Evolutionary conservation across 306 rosid genomes (phyloP), one percentile per base, ranked within the genome.

Genomic region (Biancaea sappan): DNA sequence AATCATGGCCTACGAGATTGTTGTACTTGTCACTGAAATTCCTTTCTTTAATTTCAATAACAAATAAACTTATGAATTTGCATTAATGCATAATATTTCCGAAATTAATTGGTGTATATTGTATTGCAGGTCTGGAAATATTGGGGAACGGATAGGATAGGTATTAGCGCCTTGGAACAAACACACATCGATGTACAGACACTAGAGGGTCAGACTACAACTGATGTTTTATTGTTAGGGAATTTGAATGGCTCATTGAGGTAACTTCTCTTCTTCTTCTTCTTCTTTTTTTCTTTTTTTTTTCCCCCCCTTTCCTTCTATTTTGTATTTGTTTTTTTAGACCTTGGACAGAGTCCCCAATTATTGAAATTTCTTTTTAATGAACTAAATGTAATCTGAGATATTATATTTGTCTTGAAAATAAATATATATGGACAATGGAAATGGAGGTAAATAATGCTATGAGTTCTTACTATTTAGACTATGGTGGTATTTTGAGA

Each of bases 91-190:
- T 64, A 34, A 29, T 12, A 12, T 64, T 75, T 6, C 29, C 52
- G 9, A 51, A 16, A 11, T 73, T 58, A 68, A 18, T 63, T 38
- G 37, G 10, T 47, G 4, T 56, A 11, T 67, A 12, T 37, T 64
- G 41, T 41, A 43, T 21, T 88, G 75, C 84, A 94, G 98, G 88
- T 91, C 3, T 91, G 98, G 98, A 91, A 81, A 59, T 94, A 88
- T 50, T 60, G 34, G 50, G 90, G 81, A 48, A 83, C 87, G 13
- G 78, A 84, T 53, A 80, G 65, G 68, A 63, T 83, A 19, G 83
- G 73, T 79, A 84, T 88, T 81, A 73, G 84, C 72, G 96, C 86
- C 52, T 71, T 94, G 91, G 91, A 89, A 71, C 89, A 88, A 63
- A 59, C 88, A n/a, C 65, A 13, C 22, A 66, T 84, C 35, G 80